Percentiles rank a stretch among this genome's conserved stretches.
Evolutionary conservation across 75 land plant species (phyloP).

Genomic region (Larix kaempferi): DNA sequence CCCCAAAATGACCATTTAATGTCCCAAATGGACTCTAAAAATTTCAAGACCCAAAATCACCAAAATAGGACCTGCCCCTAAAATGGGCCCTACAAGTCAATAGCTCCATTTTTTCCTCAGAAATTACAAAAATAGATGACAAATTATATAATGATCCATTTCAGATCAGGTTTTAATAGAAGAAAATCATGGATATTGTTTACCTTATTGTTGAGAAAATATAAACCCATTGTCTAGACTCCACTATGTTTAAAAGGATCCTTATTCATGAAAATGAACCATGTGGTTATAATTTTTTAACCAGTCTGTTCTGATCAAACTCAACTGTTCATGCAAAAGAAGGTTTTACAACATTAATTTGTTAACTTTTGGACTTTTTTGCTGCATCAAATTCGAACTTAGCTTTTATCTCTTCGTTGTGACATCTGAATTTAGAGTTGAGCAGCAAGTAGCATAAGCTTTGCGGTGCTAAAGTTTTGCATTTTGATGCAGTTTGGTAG

Average conservation of each 20-base stretch:
- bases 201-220: background rate
- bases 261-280: background rate
- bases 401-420: slow-evolving; percentile 1
- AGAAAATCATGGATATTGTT: background rate
- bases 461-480: background rate
- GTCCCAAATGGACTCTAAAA: no score
- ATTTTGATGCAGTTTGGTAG: slow-evolving; percentile 79
- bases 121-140: no score
- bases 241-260: background rate
- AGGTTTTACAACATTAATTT: background rate
- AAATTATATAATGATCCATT: no score
- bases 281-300: background rate
- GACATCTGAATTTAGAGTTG: background rate
- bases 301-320: background rate
- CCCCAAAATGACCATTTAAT: no score
- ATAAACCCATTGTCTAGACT: background rate
- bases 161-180: background rate
- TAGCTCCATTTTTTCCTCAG: no score
- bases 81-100: no score
- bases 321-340: background rate
- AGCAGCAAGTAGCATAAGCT: background rate
- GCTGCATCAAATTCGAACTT: background rate
- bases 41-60: no score
- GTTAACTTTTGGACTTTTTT: background rate
- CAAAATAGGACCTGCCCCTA: no score